Evolutionary conservation across 345 rosid species (phyloP).

Genomic region (Pelargonium nanum): DNA sequence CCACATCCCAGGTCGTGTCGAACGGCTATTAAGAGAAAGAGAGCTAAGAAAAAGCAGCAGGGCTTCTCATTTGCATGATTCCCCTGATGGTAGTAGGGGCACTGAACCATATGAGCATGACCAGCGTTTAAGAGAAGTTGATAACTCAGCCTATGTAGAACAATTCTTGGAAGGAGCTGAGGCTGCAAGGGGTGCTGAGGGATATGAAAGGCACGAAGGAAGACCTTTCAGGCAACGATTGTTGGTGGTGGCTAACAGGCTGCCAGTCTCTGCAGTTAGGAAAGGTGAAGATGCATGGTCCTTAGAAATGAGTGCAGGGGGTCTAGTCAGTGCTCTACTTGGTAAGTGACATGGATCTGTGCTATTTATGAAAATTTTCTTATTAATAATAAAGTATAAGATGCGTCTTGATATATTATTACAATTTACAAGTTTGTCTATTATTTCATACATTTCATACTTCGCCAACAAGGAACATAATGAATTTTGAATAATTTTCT

Average conservation of each 20-base stretch:
- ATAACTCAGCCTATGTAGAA: slow-evolving; percentile 40
- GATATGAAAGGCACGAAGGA: slow-evolving; percentile 49
- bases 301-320: slow-evolving; percentile 95
- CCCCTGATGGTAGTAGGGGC: slow-evolving; percentile 26
- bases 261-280: slow-evolving; percentile 94
- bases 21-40: slow-evolving; percentile 70
- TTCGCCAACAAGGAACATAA: slow-evolving; percentile 14
- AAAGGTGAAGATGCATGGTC: slow-evolving; percentile 94
- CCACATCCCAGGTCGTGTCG: slow-evolving; percentile 49
- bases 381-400: background rate
- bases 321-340: slow-evolving; percentile 88
- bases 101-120: slow-evolving; percentile 42
- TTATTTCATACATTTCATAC: background rate
- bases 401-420: background rate
- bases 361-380: background rate
- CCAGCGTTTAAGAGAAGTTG: slow-evolving; percentile 37
- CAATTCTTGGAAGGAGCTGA: slow-evolving; percentile 59
- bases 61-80: slow-evolving; percentile 41
- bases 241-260: slow-evolving; percentile 93
- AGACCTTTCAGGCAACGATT: slow-evolving; percentile 74
- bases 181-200: slow-evolving; percentile 39
- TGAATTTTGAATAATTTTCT: slow-evolving; percentile 27
- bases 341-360: slow-evolving; percentile 30
- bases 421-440: background rate
- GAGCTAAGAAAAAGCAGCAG: slow-evolving; percentile 55